A percentile compares a stretch with the other conserved stretches of the same genome.
Conservation (phyloP, 257 asterid genomes). For the Nicotiana otophora region DNA sequence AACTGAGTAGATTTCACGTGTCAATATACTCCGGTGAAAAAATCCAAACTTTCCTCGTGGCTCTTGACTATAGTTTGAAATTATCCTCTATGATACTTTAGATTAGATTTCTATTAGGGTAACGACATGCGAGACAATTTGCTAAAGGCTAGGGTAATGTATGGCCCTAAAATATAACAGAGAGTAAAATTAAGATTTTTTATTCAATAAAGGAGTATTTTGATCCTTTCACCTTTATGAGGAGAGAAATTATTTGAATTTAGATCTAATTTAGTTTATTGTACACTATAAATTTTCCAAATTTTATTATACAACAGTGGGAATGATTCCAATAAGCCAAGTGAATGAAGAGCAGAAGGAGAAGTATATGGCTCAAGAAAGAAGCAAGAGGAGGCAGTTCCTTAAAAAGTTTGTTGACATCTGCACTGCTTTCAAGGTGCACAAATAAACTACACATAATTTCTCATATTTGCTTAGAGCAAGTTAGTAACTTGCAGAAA, state of each 20-base stretch:
- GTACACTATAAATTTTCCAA: not conserved
- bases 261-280: not conserved
- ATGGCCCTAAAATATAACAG: not conserved
- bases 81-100: too few relatives aligned
- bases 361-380: constrained; percentile 39
- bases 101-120: too few relatives aligned
- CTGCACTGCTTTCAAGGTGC: constrained; percentile 52
- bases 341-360: constrained; percentile 59
- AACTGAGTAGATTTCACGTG: not conserved
- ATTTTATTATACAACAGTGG: constrained; percentile 41
- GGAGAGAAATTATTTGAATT: not conserved
- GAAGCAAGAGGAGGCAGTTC: constrained; percentile 45
- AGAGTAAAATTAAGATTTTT: not conserved
- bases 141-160: not conserved
- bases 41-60: too few relatives aligned
- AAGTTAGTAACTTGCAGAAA: too few relatives aligned
- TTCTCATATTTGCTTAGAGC: too few relatives aligned
- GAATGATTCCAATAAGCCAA: constrained; percentile 52
- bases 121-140: not conserved
- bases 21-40: not conserved
- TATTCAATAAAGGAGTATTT: not conserved
- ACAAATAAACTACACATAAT: not conserved
- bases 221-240: not conserved
- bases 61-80: too few relatives aligned
- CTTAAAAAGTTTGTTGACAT: constrained; percentile 46